Evolutionary conservation across 2,329 filamentous ascomycete species (phyloP), one percentile per base, ranked within the genome.

Genomic region (Amylocarpus encephaloides): DNA sequence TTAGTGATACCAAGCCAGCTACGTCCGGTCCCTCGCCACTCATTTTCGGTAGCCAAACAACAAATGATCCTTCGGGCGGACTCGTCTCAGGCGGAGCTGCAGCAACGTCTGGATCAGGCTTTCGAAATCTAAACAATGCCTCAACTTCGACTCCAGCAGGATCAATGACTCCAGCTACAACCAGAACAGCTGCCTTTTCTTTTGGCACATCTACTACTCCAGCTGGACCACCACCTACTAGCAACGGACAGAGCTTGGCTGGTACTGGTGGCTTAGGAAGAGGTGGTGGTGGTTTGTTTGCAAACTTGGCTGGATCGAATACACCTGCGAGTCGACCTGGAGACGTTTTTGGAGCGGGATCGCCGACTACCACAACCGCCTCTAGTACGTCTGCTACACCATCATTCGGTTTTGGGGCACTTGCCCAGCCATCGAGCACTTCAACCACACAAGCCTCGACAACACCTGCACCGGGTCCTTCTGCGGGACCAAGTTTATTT

Each of bases 151-250:
- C 62, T 33, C 53, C 58, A 42, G 35, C 59, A 29, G 61, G 59
- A 18, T 59, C 59, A 39, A 62, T 57, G 5, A 64, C 63, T 46
- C 63, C 62, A 46, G 59, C 57, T 9, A 55, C 55, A 36, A 47
- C 53, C 33, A 59, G 57, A 43, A 41, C 55, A 13, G 54, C 52
- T 32, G 57, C 54, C 16, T 40, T 40, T 36, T 53, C 46, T 32
- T 57, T 56, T 16, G 55, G 38, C 26, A 52, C 38, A n/a, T 64
- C 62, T 16, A 65, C 61, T 16, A 67, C 64, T n/a, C 64, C 64
- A 32, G 62, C 63, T 39, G 64, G 64, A 15, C 62, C 60, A 38
- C 63, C 63, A 35, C 64, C 64, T 35, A 50, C 59, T 48, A 59
- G 57, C 39, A 56, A 51, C 44, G 33, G 18, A 16, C 40, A 40